Conservation (phyloP, 495 filamentous ascomycete genomes). For the Tuber aestivum region DNA sequence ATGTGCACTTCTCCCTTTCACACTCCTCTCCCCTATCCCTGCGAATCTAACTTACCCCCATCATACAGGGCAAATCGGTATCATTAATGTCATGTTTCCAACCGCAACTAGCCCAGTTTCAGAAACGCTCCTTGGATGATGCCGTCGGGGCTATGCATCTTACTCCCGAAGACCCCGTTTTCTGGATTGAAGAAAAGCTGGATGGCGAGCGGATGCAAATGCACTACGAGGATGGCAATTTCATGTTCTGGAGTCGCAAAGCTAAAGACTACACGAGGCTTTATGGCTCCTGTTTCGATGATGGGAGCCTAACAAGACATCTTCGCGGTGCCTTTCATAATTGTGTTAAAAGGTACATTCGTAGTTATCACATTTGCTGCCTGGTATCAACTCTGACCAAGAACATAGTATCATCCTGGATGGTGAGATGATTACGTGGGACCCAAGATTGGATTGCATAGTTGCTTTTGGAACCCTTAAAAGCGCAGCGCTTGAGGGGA, state of each 20-base stretch:
- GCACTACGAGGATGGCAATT: slow-evolving; percentile 78
- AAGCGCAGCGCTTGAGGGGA: slow-evolving; percentile 75
- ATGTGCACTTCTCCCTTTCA: slow-evolving; percentile 39
- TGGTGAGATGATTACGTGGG: slow-evolving; percentile 99
- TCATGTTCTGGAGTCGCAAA: slow-evolving; percentile 91
- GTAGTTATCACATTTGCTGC: not conserved
- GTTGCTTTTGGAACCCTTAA: slow-evolving; percentile 91
- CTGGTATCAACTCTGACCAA: slow-evolving; percentile 11
- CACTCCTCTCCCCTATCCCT: not conserved
- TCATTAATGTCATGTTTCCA: slow-evolving; percentile 93
- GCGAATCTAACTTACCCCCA: not conserved
- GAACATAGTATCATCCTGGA: slow-evolving; percentile 72
- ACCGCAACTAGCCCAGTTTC: slow-evolving; percentile 91
- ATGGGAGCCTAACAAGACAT: slow-evolving; percentile 73
- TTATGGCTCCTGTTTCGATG: slow-evolving; percentile 71
- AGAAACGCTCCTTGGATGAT: slow-evolving; percentile 74
- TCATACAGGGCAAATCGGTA: slow-evolving; percentile 56
- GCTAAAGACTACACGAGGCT: slow-evolving; percentile 96
- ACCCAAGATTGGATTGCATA: slow-evolving; percentile 75
- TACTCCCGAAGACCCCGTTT: slow-evolving; percentile 64
- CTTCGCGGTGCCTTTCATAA: slow-evolving; percentile 70
- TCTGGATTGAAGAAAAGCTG: slow-evolving; percentile 98
- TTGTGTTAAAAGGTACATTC: slow-evolving; percentile 54
- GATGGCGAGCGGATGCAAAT: slow-evolving; percentile 97
- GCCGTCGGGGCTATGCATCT: slow-evolving; percentile 67